Percentiles rank a stretch among this genome's conserved stretches.
Conservation (phyloP, 1,139 yeast species). For the Saccharomyces pastorianus region DNA sequence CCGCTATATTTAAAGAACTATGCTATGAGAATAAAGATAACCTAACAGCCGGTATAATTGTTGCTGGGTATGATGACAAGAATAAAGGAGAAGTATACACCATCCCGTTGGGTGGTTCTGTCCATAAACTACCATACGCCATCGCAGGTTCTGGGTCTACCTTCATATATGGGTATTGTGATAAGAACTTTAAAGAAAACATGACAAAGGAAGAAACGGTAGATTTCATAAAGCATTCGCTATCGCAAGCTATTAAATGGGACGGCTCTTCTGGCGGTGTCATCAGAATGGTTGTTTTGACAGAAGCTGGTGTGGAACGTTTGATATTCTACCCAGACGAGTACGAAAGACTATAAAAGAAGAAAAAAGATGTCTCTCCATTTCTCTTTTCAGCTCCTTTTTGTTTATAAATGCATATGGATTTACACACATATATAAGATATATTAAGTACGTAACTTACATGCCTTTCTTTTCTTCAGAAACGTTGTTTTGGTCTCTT, state of each 20-base stretch:
- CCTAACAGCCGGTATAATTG: slow-evolving; percentile 87
- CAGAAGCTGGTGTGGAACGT: slow-evolving; percentile 81
- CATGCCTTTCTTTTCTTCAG: too few relatives aligned
- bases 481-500: too few relatives aligned
- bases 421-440: too few relatives aligned
- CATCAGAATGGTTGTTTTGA: slow-evolving; percentile 85
- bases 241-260: slow-evolving; percentile 95
- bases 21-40: slow-evolving; percentile 84
- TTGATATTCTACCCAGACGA: slow-evolving; percentile 85
- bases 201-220: slow-evolving; percentile 85
- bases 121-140: slow-evolving; percentile 89
- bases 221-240: slow-evolving; percentile 62
- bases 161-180: slow-evolving; percentile 93
- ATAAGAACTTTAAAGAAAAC: slow-evolving; percentile 66
- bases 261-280: slow-evolving; percentile 99
- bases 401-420: too few relatives aligned
- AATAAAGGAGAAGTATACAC: slow-evolving; percentile 84
- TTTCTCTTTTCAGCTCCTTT: too few relatives aligned
- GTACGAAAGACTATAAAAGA: slow-evolving; percentile 29
- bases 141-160: slow-evolving; percentile 97
- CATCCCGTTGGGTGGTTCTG: slow-evolving; percentile 89
- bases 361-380: too few relatives aligned
- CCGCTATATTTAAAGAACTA: slow-evolving; percentile 80
- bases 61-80: slow-evolving; percentile 87
- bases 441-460: too few relatives aligned